Percentiles rank a stretch among this genome's conserved stretches.
Evolutionary conservation across 2,329 filamentous ascomycete genomes (phyloP).

Genomic region (Cyclaneusma minus): DNA sequence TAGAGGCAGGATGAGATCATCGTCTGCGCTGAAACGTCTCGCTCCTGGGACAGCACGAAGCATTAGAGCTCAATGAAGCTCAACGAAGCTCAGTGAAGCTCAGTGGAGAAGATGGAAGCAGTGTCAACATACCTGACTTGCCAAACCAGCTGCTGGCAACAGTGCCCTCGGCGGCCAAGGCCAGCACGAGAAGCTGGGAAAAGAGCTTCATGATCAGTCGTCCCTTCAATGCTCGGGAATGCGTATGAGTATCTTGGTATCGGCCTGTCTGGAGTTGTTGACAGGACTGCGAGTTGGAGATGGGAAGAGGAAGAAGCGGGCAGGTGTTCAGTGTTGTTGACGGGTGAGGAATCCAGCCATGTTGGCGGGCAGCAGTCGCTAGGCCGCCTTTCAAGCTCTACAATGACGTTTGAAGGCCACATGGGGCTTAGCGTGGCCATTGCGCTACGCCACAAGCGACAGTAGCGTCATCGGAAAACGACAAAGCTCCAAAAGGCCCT

Average conservation of each 20-base stretch:
- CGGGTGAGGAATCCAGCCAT: too few relatives aligned
- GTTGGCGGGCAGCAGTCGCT: too few relatives aligned
- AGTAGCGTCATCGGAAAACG: too few relatives aligned
- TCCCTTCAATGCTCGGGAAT: not conserved
- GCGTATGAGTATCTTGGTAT: too few relatives aligned
- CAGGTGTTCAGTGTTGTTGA: not conserved
- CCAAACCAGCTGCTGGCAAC: slow-evolving; percentile 72
- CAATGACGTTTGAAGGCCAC: too few relatives aligned
- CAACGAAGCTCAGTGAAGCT: slow-evolving; percentile 4
- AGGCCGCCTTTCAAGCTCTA: too few relatives aligned
- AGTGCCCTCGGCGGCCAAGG: slow-evolving; percentile 54
- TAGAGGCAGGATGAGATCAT: slow-evolving; percentile 2
- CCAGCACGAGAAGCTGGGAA: slow-evolving; percentile 51
- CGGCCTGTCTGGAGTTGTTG: not conserved
- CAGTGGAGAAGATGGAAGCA: slow-evolving; percentile 2
- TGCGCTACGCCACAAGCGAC: too few relatives aligned
- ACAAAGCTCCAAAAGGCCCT: too few relatives aligned
- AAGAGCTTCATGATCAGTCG: slow-evolving; percentile 58
- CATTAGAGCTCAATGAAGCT: slow-evolving; percentile 3
- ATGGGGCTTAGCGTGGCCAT: too few relatives aligned
- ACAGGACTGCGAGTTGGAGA: not conserved
- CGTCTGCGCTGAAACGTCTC: not conserved
- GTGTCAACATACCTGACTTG: slow-evolving; percentile 54
- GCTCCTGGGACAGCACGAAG: not conserved
- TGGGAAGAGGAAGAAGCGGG: not conserved